Evolutionary conservation across 495 filamentous ascomycete genomes (phyloP), one percentile per base, ranked within the genome.

Genomic region (Penicillium lividum): DNA sequence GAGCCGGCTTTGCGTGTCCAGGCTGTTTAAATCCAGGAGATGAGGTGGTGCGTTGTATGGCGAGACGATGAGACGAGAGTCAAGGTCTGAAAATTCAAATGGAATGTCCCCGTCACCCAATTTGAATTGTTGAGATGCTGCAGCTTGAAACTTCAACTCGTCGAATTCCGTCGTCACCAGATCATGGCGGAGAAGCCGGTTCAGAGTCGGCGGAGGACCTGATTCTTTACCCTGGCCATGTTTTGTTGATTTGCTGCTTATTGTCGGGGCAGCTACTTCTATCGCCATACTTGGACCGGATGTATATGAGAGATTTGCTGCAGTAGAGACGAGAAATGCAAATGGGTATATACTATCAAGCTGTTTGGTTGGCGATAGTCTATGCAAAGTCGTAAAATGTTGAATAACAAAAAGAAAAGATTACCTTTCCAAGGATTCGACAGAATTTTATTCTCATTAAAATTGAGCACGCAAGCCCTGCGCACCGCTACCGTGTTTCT

Each of bases 1-100:
- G 34, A 94, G 76, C 18, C 78, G 82, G 61, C 86, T 86, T 45
- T 86, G 79, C 0, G 62, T 71, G 54, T 88, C 84, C 8, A 96
- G 79, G 4, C 73, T 82, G 11, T 71, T 73, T 44, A 96, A 74
- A 66, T 92, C 84, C 28, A 95, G 84, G 15, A 91, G 83, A 66
- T 96, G 91, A 1, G 78, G 69, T 16, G 67, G 62, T 44, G 82
- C 79, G 38, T 84, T 81, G 67, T 95, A 97, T 0, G 91, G 92
- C 8, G 91, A 94, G 43, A 84, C 77, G 42, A 90, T 75, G 28
- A 92, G 79, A 22, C 56, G 67, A 56, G 59, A 61, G 29, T 61
- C 62, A 30, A 53, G 34, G n/a, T 62, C 59, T 49, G 63, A 44
- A 2, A 59, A 55, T 42, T 61, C 4, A 8, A n/a, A 15, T 13